Conservation (phyloP, 164 flowering plant species). For the Hamamelis virginiana region DNA sequence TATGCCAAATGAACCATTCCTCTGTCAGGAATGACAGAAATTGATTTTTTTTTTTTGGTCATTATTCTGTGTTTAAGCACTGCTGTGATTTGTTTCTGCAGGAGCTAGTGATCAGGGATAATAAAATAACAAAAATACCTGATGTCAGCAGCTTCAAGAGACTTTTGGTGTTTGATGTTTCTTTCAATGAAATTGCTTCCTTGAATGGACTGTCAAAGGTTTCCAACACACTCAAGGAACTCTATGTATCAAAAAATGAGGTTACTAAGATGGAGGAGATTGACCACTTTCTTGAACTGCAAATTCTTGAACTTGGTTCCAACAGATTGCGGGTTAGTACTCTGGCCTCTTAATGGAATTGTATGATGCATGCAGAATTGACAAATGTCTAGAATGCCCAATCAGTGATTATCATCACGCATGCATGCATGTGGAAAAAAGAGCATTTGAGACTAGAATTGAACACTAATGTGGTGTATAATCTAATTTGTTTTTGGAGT, state of each 20-base stretch:
- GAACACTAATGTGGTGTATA: neutral
- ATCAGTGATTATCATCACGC: no score
- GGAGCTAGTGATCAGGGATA: conserved; percentile 95
- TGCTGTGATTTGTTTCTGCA: conserved; percentile 23
- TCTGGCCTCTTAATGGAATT: neutral
- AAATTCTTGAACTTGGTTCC: conserved; percentile 95
- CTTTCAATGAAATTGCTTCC: conserved; percentile 90
- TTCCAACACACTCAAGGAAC: conserved; percentile 77
- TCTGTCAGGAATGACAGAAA: no score
- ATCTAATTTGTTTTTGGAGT: conserved; percentile 4
- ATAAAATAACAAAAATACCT: conserved; percentile 73
- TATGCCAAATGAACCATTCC: no score
- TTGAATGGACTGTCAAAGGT: conserved; percentile 63
- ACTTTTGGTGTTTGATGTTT: conserved; percentile 86
- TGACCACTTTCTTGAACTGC: conserved; percentile 72
- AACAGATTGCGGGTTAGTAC: conserved; percentile 80
- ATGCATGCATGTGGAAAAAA: neutral
- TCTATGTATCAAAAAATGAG: conserved; percentile 95
- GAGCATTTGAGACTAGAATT: no score
- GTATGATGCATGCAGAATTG: neutral
- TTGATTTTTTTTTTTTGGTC: no score
- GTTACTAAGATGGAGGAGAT: conserved; percentile 89
- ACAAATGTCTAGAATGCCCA: neutral
- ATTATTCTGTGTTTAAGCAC: neutral
- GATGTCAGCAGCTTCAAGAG: conserved; percentile 79